These are phyloP conservation scores for Magnolia changhungtana DNA, from an alignment of 164 flowering plant species.

Conservation along the genomic window DNA sequence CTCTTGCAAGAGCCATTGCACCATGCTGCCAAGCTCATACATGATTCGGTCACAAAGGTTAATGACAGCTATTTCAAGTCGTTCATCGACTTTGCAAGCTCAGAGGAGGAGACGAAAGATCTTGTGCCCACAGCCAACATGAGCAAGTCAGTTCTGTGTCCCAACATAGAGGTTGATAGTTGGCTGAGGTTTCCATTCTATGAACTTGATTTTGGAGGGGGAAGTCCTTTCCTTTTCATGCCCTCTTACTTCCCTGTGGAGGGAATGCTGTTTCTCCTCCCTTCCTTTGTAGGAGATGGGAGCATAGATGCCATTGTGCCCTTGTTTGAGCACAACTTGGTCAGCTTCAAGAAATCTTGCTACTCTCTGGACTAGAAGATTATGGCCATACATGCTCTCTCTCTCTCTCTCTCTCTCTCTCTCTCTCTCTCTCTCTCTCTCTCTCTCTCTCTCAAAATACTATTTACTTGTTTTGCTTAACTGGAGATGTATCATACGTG, in stretches of 20 bases:
- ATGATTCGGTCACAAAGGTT: conserved; percentile 23
- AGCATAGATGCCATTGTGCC: conserved; percentile 28
- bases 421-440: too few species aligned
- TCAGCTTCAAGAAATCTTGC: conserved; percentile 26
- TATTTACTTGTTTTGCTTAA: too few species aligned
- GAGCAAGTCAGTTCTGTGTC: conserved; percentile 11
- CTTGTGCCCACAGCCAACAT: conserved; percentile 27
- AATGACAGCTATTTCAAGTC: conserved; percentile 27
- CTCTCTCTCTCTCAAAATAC: too few species aligned
- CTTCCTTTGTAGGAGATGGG: conserved; percentile 34
- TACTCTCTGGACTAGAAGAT: conserved; percentile 13
- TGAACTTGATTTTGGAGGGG: conserved; percentile 36
- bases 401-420: too few species aligned
- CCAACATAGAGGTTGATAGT: conserved; percentile 33
- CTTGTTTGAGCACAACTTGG: conserved; percentile 17
- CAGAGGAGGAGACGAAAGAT: conserved; percentile 19
- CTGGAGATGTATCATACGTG: too few species aligned
- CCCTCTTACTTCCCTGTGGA: conserved; percentile 30
- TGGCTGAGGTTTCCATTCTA: conserved; percentile 35
- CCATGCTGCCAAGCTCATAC: conserved; percentile 26
- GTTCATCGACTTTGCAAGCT: conserved; percentile 17
- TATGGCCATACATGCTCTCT: neutral
- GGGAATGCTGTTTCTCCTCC: conserved; percentile 30
- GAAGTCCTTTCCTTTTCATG: conserved; percentile 28
- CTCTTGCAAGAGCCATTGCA: conserved; percentile 19